A percentile compares a stretch with the other conserved stretches of the same genome.
Conservation (phyloP, 176 grass and related monocot species). For the Hordeum vulgare region DNA sequence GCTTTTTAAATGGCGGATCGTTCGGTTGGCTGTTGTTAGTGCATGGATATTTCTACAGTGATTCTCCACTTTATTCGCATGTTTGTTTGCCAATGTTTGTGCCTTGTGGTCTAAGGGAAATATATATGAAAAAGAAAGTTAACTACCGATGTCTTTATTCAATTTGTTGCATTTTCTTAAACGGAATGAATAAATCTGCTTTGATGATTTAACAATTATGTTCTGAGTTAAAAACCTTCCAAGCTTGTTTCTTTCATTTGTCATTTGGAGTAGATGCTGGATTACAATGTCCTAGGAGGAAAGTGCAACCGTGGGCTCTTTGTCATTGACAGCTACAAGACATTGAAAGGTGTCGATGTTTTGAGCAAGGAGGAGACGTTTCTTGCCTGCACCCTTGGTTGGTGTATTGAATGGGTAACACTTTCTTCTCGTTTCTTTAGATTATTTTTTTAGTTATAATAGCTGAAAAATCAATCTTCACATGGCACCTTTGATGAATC, state of each 20-base stretch:
- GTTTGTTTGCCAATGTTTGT: not conserved
- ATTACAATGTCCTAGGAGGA: constrained; percentile 97
- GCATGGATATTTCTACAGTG: not conserved
- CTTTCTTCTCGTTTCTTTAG: not conserved
- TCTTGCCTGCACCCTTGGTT: constrained; percentile 87
- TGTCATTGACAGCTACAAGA: constrained; percentile 91
- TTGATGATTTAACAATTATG: constrained; percentile 4
- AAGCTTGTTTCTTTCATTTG: constrained; percentile 26
- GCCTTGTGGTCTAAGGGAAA: not conserved
- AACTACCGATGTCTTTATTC: not conserved
- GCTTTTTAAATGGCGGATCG: not conserved
- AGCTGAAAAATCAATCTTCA: not conserved
- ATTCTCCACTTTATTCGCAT: not conserved
- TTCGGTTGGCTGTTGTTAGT: not conserved
- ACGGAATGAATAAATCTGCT: not conserved
- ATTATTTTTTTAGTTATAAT: not conserved
- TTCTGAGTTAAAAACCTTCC: not conserved
- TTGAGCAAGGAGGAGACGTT: constrained; percentile 63
- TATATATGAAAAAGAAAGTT: constrained; percentile 15
- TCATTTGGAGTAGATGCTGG: constrained; percentile 71
- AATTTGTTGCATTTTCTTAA: not conserved
- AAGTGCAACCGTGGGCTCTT: constrained; percentile 86
- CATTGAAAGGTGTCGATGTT: constrained; percentile 57
- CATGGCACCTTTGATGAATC: not conserved
- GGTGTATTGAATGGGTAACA: constrained; percentile 99